A percentile compares a stretch with the other conserved stretches of the same genome.
phyloP scores from a whole-genome alignment of 352 stramenopile species.

The Phytophthora citricola region DNA sequence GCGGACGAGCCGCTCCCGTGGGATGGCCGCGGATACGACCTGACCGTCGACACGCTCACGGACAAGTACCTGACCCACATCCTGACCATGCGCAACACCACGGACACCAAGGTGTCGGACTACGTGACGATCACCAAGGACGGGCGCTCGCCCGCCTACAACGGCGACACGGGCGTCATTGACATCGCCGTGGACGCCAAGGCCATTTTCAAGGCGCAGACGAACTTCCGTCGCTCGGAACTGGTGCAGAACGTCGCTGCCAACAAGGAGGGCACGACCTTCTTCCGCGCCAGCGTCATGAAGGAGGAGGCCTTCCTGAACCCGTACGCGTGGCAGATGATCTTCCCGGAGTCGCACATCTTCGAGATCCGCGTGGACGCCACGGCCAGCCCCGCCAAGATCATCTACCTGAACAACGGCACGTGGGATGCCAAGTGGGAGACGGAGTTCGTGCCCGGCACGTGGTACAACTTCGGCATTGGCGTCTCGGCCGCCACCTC shows the following conservation, averaged over 20 bases:
- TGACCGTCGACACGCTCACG: slow-evolving; percentile 56
- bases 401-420: slow-evolving; percentile 20
- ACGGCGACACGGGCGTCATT: slow-evolving; percentile 68
- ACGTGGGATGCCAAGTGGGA: slow-evolving; percentile 23
- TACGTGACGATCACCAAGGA: slow-evolving; percentile 55
- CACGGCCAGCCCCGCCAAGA: neutral
- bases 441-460: slow-evolving; percentile 10
- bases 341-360: slow-evolving; percentile 14
- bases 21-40: slow-evolving; percentile 53
- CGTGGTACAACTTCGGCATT: slow-evolving; percentile 22
- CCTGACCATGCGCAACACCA: slow-evolving; percentile 52
- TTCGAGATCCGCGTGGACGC: slow-evolving; percentile 20
- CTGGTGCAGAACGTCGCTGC: slow-evolving; percentile 13
- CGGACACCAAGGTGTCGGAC: slow-evolving; percentile 20
- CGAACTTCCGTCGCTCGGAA: slow-evolving; percentile 15
- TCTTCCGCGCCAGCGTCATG: slow-evolving; percentile 15
- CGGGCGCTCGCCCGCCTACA: slow-evolving; percentile 59
- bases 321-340: slow-evolving; percentile 8
- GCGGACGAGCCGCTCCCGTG: slow-evolving; percentile 41
- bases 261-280: slow-evolving; percentile 10
- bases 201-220: slow-evolving; percentile 20
- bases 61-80: slow-evolving; percentile 74
- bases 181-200: slow-evolving; percentile 20
- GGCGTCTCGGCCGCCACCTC: neutral
- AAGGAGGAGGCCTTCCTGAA: slow-evolving; percentile 17